Conservation (phyloP, 2,329 filamentous ascomycete genomes). For the Chaetomium globosum region DNA sequence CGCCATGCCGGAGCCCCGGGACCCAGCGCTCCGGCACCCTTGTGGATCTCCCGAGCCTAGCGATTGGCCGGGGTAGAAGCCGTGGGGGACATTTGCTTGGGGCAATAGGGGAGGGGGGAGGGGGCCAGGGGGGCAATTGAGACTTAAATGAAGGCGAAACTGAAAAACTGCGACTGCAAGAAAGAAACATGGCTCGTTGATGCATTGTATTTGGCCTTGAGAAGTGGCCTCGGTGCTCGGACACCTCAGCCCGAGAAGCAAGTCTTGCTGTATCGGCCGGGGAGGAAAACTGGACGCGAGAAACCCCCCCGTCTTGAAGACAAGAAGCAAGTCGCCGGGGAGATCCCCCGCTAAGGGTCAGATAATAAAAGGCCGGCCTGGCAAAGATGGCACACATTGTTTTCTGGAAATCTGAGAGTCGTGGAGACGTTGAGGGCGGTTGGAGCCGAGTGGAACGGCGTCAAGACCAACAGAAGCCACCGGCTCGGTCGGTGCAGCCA, state of each 20-base stretch:
- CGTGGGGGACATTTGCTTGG: not conserved
- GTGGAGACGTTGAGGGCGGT: slow-evolving; percentile 3
- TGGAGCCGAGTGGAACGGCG: slow-evolving; percentile 17
- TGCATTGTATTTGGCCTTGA: not conserved
- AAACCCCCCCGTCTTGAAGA: not conserved
- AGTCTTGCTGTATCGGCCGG: not conserved
- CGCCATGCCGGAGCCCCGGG: not conserved
- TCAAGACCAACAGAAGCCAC: slow-evolving; percentile 26
- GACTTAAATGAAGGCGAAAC: not conserved
- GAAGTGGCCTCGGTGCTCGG: not conserved
- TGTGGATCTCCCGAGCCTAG: not conserved
- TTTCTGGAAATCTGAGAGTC: slow-evolving; percentile 3
- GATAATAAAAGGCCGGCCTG: not conserved
- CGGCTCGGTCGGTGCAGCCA: slow-evolving; percentile 17
- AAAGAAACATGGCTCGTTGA: not conserved
- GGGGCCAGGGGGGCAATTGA: not conserved
- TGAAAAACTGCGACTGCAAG: not conserved
- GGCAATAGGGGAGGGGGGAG: not conserved
- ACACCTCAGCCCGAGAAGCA: slow-evolving; percentile 18
- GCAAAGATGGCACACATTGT: not conserved
- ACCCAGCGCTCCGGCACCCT: slow-evolving; percentile 1
- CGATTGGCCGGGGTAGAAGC: not conserved
- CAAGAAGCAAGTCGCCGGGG: not conserved
- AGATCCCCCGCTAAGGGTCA: not conserved
- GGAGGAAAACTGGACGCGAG: not conserved